A percentile compares a stretch with the other conserved stretches of the same genome.
phyloP scores from a whole-genome alignment of 2,329 filamentous ascomycete genomes.

The Arthrinium puccinioides region DNA sequence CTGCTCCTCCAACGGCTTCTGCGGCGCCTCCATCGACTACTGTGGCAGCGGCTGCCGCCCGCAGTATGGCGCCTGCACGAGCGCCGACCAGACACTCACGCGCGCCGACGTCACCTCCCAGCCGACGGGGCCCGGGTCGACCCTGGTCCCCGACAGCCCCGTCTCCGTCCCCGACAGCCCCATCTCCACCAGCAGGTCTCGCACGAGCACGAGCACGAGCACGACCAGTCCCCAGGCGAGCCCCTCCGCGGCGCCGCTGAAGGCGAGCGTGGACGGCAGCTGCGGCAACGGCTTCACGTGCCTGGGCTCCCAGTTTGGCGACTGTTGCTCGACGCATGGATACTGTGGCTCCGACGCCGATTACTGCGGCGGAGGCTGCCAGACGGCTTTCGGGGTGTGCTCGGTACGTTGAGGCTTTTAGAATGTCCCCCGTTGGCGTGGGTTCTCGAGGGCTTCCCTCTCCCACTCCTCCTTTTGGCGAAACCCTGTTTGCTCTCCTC shows the following conservation, averaged over 20 bases:
- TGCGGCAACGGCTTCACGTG: conserved; percentile 20
- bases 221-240: not conserved
- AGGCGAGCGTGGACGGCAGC: conserved; percentile 16
- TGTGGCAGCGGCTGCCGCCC: conserved; percentile 17
- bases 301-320: conserved; percentile 19
- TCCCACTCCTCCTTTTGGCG: too few species aligned
- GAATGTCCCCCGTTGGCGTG: too few species aligned
- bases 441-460: too few species aligned
- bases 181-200: too few species aligned
- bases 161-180: not conserved
- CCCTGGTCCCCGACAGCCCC: conserved; percentile 3
- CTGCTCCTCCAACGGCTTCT: conserved; percentile 18
- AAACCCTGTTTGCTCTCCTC: too few species aligned
- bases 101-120: conserved; percentile 9
- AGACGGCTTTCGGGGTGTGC: conserved; percentile 26
- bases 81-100: conserved; percentile 12
- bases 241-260: conserved; percentile 5
- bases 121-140: conserved; percentile 8
- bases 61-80: conserved; percentile 14
- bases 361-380: conserved; percentile 31
- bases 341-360: conserved; percentile 31
- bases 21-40: conserved; percentile 20
- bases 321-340: conserved; percentile 23
- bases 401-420: too few species aligned
- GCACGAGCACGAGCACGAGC: not conserved